phyloP scores from a whole-genome alignment of 345 rosid genomes.

The Schrenkiella parvula region DNA sequence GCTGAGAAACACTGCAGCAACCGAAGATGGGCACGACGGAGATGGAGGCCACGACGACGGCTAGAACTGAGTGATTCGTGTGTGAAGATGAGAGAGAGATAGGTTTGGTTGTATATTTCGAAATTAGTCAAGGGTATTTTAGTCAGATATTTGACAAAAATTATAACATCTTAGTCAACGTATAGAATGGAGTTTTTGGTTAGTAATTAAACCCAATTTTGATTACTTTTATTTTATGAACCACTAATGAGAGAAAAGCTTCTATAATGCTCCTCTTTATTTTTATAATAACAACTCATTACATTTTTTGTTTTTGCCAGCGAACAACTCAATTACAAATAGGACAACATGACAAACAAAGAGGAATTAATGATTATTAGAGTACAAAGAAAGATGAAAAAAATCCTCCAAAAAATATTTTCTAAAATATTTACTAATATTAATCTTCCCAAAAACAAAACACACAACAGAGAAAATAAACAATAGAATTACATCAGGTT shows the following conservation, averaged over 20 bases:
- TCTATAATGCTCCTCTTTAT: neutral
- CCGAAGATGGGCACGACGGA: neutral
- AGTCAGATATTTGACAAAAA: neutral
- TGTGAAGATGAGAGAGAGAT: neutral
- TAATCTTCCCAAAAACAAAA: neutral
- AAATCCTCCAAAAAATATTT: too few species aligned
- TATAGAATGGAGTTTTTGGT: neutral
- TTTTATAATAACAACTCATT: neutral
- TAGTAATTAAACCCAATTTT: neutral
- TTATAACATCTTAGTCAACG: neutral
- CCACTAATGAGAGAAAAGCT: neutral
- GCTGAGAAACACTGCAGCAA: neutral
- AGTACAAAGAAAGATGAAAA: too few species aligned
- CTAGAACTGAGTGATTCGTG: neutral
- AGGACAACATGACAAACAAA: neutral
- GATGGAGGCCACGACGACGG: neutral
- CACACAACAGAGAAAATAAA: neutral
- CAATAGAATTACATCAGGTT: conserved; percentile 1
- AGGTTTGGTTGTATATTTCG: conserved; percentile 4
- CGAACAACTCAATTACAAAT: too few species aligned
- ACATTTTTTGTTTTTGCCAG: too few species aligned
- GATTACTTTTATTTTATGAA: neutral
- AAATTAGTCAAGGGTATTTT: neutral
- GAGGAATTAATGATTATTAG: too few species aligned
- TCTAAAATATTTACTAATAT: too few species aligned